Evolutionary conservation across 148 eudicot genomes (phyloP).

Genomic region (Pouteria glomerata): DNA sequence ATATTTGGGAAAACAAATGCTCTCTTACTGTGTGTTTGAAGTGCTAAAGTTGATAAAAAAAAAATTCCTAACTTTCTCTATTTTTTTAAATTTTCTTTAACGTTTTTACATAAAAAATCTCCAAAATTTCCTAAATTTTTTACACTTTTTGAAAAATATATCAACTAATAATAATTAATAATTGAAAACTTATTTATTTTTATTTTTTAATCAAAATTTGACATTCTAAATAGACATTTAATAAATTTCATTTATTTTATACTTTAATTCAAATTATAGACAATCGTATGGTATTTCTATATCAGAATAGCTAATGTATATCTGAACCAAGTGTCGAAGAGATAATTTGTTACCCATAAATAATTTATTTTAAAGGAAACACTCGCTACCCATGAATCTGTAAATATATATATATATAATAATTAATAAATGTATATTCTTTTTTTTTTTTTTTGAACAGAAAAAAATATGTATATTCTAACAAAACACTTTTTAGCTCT

Average conservation of each 20-base stretch:
- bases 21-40: not conserved
- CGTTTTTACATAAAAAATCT: not conserved
- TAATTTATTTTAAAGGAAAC: not conserved
- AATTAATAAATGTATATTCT: not conserved
- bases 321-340: not conserved
- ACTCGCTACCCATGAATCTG: no score
- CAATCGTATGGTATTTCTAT: not conserved
- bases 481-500: no score
- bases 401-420: no score
- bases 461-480: not conserved
- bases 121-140: not conserved
- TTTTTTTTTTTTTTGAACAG: not conserved
- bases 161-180: not conserved
- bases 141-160: not conserved
- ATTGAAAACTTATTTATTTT: no score
- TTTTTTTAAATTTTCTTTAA: no score
- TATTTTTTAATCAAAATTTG: no score
- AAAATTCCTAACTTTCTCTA: no score
- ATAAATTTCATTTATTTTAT: no score
- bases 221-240: no score
- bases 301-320: not conserved
- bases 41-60: not conserved
- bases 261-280: no score
- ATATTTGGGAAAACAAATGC: not conserved
- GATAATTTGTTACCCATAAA: not conserved